Evolutionary conservation across 192 early-diverging fungal genomes (phyloP).

Genomic region (Coemansia sp.): DNA sequence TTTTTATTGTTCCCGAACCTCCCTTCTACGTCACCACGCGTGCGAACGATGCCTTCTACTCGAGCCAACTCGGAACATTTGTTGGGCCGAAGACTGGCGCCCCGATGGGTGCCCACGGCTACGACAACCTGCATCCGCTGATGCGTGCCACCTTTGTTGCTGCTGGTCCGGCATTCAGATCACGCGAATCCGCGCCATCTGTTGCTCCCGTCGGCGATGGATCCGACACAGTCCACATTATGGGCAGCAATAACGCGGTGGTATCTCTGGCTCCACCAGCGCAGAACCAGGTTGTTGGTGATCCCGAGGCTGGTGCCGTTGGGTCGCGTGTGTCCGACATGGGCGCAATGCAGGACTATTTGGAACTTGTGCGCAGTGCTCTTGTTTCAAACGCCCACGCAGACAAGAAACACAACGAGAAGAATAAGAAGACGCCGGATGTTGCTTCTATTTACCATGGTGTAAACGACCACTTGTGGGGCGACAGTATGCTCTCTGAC

Average conservation of each 20-base stretch:
- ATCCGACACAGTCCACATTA: slow-evolving; percentile 6
- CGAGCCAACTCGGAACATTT: neutral
- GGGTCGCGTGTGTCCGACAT: slow-evolving; percentile 42
- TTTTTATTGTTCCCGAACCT: slow-evolving; percentile 67
- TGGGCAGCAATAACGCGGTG: neutral
- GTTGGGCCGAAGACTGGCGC: neutral
- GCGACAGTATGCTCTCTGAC: slow-evolving; percentile 20
- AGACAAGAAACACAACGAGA: neutral
- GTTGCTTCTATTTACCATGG: slow-evolving; percentile 16
- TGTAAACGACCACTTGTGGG: slow-evolving; percentile 42
- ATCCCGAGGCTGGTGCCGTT: neutral
- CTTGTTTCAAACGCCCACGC: slow-evolving; percentile 6
- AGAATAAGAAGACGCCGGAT: neutral
- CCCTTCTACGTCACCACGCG: slow-evolving; percentile 62
- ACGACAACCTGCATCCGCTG: slow-evolving; percentile 68
- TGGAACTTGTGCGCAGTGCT: slow-evolving; percentile 39
- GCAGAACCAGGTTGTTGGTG: slow-evolving; percentile 13
- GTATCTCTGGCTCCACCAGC: neutral
- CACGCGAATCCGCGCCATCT: slow-evolving; percentile 11
- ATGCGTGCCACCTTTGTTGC: slow-evolving; percentile 91
- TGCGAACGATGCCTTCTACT: slow-evolving; percentile 10
- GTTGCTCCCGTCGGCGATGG: neutral
- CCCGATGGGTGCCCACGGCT: slow-evolving; percentile 78
- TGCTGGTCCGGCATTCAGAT: slow-evolving; percentile 65
- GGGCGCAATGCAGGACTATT: slow-evolving; percentile 40